Evolutionary conservation across 1,284 basidiomycete species (phyloP).

Genomic region (Fomitopsis pinicola): DNA sequence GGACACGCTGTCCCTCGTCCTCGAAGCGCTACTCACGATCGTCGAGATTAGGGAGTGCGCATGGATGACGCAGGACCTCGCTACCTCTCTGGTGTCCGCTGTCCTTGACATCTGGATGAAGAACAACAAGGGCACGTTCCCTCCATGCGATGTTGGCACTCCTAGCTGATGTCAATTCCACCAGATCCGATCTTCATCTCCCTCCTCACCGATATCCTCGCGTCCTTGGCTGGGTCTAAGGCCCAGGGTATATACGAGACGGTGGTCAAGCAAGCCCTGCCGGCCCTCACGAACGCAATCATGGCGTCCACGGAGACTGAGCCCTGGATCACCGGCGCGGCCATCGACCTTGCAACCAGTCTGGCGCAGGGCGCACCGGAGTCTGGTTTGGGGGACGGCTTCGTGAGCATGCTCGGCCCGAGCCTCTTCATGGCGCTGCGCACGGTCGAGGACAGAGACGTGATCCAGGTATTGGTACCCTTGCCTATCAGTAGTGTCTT

Average conservation of each 20-base stretch:
- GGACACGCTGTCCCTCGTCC: constrained; percentile 86
- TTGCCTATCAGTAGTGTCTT: neutral
- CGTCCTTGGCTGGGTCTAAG: constrained; percentile 60
- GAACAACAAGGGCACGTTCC: constrained; percentile 70
- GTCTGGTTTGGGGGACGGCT: constrained; percentile 68
- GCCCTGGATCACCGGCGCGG: constrained; percentile 70
- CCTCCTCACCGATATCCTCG: constrained; percentile 80
- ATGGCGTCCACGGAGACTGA: constrained; percentile 53
- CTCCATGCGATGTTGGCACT: neutral
- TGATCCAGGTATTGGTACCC: constrained; percentile 61
- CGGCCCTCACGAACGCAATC: constrained; percentile 67
- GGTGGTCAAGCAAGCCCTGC: constrained; percentile 71
- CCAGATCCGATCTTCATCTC: constrained; percentile 88
- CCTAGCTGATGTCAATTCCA: neutral
- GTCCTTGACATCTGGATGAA: constrained; percentile 79
- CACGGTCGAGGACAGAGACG: constrained; percentile 76
- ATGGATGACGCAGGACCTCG: constrained; percentile 65
- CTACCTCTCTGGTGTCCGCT: constrained; percentile 58
- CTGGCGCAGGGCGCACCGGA: constrained; percentile 64
- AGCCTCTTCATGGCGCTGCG: constrained; percentile 68
- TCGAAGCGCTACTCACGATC: constrained; percentile 82
- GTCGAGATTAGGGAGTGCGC: constrained; percentile 69
- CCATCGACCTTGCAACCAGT: constrained; percentile 76
- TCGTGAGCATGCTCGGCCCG: constrained; percentile 72
- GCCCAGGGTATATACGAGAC: constrained; percentile 61